These are phyloP conservation scores for Oryza glumipatula DNA, from an alignment of 176 grass and related monocot species.

Conservation along the genomic window DNA sequence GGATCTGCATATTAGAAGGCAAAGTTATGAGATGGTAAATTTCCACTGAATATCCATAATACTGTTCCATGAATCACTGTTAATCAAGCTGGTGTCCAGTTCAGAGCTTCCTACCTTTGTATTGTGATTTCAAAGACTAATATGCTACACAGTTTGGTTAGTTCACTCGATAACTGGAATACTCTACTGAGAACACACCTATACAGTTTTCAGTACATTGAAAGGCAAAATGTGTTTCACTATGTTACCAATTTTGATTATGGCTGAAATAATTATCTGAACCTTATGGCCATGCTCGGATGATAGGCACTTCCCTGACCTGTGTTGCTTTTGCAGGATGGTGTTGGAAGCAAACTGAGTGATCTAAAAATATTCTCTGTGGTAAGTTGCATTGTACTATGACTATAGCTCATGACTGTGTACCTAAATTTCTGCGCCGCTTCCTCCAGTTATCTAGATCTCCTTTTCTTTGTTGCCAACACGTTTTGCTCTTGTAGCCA, in stretches of 20 bases:
- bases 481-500: conserved; percentile 36
- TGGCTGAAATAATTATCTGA: neutral
- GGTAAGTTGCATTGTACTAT: neutral
- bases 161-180: neutral
- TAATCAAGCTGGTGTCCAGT: neutral
- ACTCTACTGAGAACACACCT: neutral
- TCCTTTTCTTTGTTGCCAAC: neutral
- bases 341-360: conserved; percentile 16
- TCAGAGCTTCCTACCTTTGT: neutral
- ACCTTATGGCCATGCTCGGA: neutral
- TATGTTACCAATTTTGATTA: neutral
- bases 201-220: neutral
- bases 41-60: neutral
- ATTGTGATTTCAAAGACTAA: neutral
- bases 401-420: neutral
- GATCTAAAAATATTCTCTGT: conserved; percentile 54
- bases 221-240: neutral
- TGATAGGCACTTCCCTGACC: neutral
- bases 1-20: neutral
- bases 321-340: conserved; percentile 40
- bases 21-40: neutral
- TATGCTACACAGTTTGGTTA: neutral
- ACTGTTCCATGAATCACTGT: neutral
- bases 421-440: neutral
- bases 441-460: neutral